Percentiles rank a stretch among this genome's conserved stretches.
These are phyloP conservation scores for Kitagawia praeruptora DNA, from an alignment of 129 eudicot species.

Conservation along the genomic window DNA sequence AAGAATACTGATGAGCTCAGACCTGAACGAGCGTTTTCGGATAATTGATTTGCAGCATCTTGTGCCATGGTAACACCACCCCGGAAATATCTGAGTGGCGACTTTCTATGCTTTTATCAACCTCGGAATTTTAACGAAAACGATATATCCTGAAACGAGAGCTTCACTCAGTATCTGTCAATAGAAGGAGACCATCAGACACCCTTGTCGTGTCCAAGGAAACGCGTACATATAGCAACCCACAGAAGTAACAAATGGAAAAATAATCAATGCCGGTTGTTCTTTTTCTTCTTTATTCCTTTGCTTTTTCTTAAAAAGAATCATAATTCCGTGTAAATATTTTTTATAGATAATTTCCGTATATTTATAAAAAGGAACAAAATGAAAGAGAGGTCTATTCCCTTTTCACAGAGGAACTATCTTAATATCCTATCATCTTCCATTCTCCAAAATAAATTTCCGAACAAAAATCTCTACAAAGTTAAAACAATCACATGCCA, in stretches of 20 bases:
- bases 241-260: constrained; percentile 9
- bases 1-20: constrained; percentile 1
- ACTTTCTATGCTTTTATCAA: neutral
- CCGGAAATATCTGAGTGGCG: neutral
- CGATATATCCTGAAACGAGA: neutral
- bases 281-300: neutral
- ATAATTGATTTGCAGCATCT: constrained; percentile 28
- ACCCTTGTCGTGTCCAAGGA: constrained; percentile 4
- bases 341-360: neutral
- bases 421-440: neutral
- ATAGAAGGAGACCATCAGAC: constrained; percentile 5
- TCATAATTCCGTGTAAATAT: neutral
- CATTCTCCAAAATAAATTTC: neutral
- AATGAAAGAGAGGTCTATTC: constrained; percentile 13
- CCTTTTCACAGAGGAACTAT: neutral
- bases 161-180: neutral
- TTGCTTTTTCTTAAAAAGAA: neutral
- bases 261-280: neutral
- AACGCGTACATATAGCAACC: constrained; percentile 4
- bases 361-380: constrained; percentile 16
- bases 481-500: neutral
- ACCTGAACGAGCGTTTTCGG: constrained; percentile 58
- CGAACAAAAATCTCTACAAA: constrained; percentile 1
- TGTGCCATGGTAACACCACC: constrained; percentile 42
- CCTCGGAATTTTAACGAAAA: neutral